Percentiles rank a stretch among this genome's conserved stretches.
These are phyloP conservation scores for Phytophthora constricta DNA, from an alignment of 352 stramenopile species.

Conservation along the genomic window DNA sequence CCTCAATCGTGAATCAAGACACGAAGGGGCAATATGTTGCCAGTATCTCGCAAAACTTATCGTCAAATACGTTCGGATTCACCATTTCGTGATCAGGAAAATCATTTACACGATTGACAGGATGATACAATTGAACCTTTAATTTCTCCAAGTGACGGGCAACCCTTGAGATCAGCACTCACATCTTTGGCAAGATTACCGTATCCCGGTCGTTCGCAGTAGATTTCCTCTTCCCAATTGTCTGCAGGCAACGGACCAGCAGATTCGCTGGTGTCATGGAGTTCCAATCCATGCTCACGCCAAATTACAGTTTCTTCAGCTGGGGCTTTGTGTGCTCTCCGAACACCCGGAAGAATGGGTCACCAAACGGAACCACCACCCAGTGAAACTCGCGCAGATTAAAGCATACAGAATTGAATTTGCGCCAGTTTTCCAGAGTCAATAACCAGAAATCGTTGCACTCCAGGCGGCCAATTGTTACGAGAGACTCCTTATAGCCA, in stretches of 20 bases:
- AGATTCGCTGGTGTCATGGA: conserved; percentile 18
- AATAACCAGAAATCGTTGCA: conserved; percentile 31
- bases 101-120: neutral
- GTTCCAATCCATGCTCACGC: conserved; percentile 45
- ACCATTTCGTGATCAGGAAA: conserved; percentile 4
- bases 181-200: conserved; percentile 31
- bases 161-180: conserved; percentile 28
- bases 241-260: conserved; percentile 1
- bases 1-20: neutral
- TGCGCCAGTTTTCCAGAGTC: conserved; percentile 29
- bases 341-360: conserved; percentile 44
- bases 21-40: neutral
- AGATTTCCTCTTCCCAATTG: conserved; percentile 9
- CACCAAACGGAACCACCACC: conserved; percentile 38
- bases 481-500: conserved; percentile 34
- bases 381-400: conserved; percentile 43
- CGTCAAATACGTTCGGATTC: conserved; percentile 14
- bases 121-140: conserved; percentile 43
- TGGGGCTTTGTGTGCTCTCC: conserved; percentile 37
- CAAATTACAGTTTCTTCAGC: conserved; percentile 35
- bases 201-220: conserved; percentile 11
- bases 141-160: conserved; percentile 34
- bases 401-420: conserved; percentile 31
- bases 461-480: conserved; percentile 19
- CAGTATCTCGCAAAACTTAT: neutral